These are phyloP conservation scores for Gracilaria gracilis DNA, from an alignment of 23 red algal species.

Conservation along the genomic window DNA sequence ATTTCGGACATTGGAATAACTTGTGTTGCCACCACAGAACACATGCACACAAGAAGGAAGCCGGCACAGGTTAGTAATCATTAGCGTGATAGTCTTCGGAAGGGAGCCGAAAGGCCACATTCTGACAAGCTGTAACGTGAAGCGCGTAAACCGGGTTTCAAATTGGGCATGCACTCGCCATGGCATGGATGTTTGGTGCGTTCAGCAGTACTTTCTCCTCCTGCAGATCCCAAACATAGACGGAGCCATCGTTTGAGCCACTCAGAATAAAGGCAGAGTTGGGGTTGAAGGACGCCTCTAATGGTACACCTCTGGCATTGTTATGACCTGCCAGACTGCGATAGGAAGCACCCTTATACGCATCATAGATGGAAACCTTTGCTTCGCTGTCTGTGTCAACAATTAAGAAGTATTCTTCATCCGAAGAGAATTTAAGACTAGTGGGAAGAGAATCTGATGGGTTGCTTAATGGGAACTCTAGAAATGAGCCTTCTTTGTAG, in stretches of 20 bases:
- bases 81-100: constrained; percentile 19
- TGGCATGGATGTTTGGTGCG: constrained; percentile 24
- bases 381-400: constrained; percentile 72
- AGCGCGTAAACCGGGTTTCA: constrained; percentile 95
- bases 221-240: constrained; percentile 80
- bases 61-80: background rate
- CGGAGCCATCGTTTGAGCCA: constrained; percentile 81
- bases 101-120: constrained; percentile 92
- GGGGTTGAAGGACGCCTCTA: constrained; percentile 87
- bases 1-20: too few relatives aligned
- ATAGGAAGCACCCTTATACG: constrained; percentile 73
- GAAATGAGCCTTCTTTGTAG: constrained; percentile 91
- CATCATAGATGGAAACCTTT: constrained; percentile 82
- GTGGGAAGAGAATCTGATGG: constrained; percentile 74
- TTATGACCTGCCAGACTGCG: constrained; percentile 63
- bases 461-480: constrained; percentile 69
- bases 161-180: constrained; percentile 35
- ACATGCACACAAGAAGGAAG: too few relatives aligned
- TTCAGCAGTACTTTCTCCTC: constrained; percentile 51
- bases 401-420: constrained; percentile 88
- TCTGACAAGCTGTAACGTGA: constrained; percentile 92
- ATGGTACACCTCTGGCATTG: constrained; percentile 71
- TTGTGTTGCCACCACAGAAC: too few relatives aligned
- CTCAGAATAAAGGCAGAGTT: constrained; percentile 85
- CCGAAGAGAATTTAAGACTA: constrained; percentile 83